Evolutionary conservation across 2,329 filamentous ascomycete genomes (phyloP), one percentile per base, ranked within the genome.

Genomic region (Diplodia intermedia): DNA sequence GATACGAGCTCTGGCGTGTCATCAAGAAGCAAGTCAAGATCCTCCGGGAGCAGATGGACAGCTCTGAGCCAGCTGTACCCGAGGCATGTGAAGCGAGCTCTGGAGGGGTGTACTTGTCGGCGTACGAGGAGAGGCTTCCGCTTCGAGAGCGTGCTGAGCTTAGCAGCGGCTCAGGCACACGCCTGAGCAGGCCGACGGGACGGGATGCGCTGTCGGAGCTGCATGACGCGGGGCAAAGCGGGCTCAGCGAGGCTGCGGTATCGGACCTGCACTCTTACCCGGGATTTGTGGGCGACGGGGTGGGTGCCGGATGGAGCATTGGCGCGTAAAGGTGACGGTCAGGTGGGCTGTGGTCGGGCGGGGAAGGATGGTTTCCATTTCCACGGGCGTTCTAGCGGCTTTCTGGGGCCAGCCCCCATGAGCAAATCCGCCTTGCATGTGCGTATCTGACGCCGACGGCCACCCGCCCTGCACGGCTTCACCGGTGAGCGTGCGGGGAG

Each of bases 1-100:
- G 83, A 33, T 80, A 88, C 69, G 73, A 85, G 3, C 76, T 90
- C 53, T 90, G 87, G 87, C 80, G 83, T 3, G 85, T 88, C 74
- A 86, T 91, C 70, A 86, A 88, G 82, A 87, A 85, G 74, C 88
- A 90, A 76, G 81, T 91, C 67, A 81, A 84, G 68, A 85, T 86
- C 43, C 77, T 91, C 38, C 83, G 87, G 52, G 84, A 88, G 67
- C 87, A 89, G 29, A 85, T 90, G 80, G 83, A 69, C 18, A 70
- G 38, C 50, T 55, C 62, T 65, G 33, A 65, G 62, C 62, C 62
- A 43, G 50, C 49, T 18, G 12, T 65, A 54, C 7, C 62, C 50
- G 62, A 65, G 43, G 62, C 62, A 55, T 55, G 50, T 55, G 62
- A 65, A 54, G 33, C 49, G n/a, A 38, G 20, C 23, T 29, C 36